Evolutionary conservation across 2,329 filamentous ascomycete genomes (phyloP), one percentile per base, ranked within the genome.

Genomic region (Fusarium duplospermum): DNA sequence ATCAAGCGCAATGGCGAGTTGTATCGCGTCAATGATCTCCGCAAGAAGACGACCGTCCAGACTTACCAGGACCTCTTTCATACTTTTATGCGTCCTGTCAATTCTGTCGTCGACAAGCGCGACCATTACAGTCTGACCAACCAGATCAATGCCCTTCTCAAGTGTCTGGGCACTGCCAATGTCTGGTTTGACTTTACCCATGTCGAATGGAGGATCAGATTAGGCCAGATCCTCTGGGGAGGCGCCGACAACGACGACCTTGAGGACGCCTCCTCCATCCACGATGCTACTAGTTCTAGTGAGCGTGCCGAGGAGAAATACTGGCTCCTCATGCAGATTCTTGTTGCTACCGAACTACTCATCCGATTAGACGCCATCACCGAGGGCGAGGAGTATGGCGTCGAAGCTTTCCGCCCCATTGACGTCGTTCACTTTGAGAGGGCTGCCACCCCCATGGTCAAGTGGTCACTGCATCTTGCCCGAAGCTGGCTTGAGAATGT

Each of bases 151-250:
- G 89, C 90, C 5, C 83, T 94, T 20, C 86, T 94, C 54, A 90
- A 90, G 78, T 88, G 92, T 11, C 86, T 94, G 52, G 89, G 88
- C 1, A 84, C 89, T 9, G 87, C 90, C 63, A 91, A 92, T 65
- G 88, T 93, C 54, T 94, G 93, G 93, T 88, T 93, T 61, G 92
- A 94, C 81, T 93, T 94, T 73, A 92, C 91, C 22, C 87, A 91
- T 35, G 90, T 94, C 8, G 92, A 94, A 79, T 94, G 92, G 92
- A 88, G 93, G 40, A 92, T 94, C 67, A 87, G 92, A 14, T 84
- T 94, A 2, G 93, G 93, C 8, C 92, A 94, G 81, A 87, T 94
- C 47, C 82, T 94, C 3, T 94, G 92, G 92, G 91, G 88, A 18
- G 83, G 85, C 18, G 82, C 84, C 7, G 79, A 86, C 29, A 87